Conservation (phyloP, 2,329 filamentous ascomycete species). For the Aspergillus flavus region DNA sequence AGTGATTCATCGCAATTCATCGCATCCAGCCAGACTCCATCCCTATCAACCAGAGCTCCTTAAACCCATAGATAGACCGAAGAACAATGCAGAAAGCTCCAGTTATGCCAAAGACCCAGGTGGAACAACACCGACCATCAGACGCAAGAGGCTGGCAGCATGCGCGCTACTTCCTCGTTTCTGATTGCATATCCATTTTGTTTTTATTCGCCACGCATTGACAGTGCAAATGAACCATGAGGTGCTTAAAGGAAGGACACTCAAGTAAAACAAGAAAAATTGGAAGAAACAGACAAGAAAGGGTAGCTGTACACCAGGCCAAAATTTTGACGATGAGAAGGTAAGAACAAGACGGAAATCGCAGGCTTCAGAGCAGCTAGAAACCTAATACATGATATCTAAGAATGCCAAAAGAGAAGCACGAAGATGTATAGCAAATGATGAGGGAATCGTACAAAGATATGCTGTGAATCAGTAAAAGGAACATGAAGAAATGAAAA, state of each 20-base stretch:
- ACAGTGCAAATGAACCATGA: conserved; percentile 9
- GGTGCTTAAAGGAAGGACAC: conserved; percentile 9
- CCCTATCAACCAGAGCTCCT: conserved; percentile 13
- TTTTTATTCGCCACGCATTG: conserved; percentile 8
- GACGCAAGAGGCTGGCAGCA: not conserved
- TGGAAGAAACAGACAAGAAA: conserved; percentile 15
- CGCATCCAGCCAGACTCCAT: conserved; percentile 14
- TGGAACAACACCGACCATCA: conserved; percentile 3
- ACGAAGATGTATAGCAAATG: conserved; percentile 10
- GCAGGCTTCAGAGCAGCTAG: conserved; percentile 2
- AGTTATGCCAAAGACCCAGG: conserved; percentile 10
- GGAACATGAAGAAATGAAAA: conserved; percentile 12
- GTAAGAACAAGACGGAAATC: not conserved
- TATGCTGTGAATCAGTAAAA: conserved; percentile 9
- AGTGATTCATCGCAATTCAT: conserved; percentile 13
- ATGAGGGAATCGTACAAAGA: conserved; percentile 19
- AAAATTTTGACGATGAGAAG: conserved; percentile 1
- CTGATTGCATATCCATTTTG: conserved; percentile 2
- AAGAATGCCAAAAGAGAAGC: conserved; percentile 10
- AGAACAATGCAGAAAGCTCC: conserved; percentile 10
- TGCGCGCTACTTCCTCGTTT: not conserved
- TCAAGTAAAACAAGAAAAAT: conserved; percentile 11
- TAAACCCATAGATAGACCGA: conserved; percentile 11
- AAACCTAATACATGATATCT: conserved; percentile 20
- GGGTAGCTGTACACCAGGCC: conserved; percentile 18